Conservation (phyloP, 2,329 filamentous ascomycete genomes). For the Monilinia fructigena region DNA sequence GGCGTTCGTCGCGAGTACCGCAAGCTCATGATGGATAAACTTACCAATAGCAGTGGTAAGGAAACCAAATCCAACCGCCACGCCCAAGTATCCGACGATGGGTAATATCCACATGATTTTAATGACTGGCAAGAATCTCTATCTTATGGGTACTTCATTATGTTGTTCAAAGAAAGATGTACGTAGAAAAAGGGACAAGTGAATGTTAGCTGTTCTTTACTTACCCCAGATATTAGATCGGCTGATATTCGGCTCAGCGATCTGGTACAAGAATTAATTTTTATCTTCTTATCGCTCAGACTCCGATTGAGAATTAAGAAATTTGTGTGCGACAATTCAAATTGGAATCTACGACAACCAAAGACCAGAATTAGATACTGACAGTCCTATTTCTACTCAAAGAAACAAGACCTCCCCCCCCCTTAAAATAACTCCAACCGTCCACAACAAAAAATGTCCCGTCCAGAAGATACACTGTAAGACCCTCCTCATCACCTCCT, state of each 20-base stretch:
- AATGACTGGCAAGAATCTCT: background rate
- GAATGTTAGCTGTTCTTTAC: constrained; percentile 21
- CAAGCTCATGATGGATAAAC: constrained; percentile 28
- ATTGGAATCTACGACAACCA: background rate
- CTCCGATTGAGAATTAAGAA: constrained; percentile 2
- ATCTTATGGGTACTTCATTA: constrained; percentile 35
- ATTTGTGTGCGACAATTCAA: background rate
- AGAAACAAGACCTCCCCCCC: background rate
- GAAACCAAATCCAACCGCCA: constrained; percentile 87
- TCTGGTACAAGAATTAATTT: no score
- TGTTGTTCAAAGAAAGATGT: constrained; percentile 16
- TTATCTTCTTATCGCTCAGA: constrained; percentile 16
- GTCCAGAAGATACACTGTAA: constrained; percentile 92
- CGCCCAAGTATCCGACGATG: constrained; percentile 83
- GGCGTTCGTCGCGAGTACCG: background rate
- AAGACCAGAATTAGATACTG: background rate
- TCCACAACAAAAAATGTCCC: constrained; percentile 70
- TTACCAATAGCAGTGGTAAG: constrained; percentile 88
- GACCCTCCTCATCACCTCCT: constrained; percentile 35
- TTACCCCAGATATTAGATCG: constrained; percentile 23
- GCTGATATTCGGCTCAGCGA: constrained; percentile 24
- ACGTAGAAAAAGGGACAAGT: background rate
- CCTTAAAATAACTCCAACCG: background rate
- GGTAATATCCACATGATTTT: constrained; percentile 83
- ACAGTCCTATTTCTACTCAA: background rate